These are phyloP conservation scores for Stagonosporopsis tanaceti DNA, from an alignment of 2,329 filamentous ascomycete genomes.

Conservation along the genomic window DNA sequence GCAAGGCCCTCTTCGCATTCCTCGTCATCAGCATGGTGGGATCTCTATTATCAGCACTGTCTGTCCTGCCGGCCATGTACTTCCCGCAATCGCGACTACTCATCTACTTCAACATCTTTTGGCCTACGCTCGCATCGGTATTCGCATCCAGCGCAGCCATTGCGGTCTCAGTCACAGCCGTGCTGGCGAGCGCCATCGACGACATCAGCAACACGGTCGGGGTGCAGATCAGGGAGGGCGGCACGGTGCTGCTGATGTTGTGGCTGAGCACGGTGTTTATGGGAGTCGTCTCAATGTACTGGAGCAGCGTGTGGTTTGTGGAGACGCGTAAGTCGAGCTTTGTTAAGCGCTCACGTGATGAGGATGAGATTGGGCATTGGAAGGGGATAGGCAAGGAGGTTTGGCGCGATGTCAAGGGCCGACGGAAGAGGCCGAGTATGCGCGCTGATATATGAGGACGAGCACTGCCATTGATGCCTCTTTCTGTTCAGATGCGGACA, in stretches of 20 bases:
- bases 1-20: conserved; percentile 26
- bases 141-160: conserved; percentile 27
- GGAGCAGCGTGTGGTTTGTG: conserved; percentile 38
- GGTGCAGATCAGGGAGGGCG: conserved; percentile 19
- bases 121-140: conserved; percentile 16
- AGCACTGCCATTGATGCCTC: background rate
- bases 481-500: background rate
- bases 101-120: conserved; percentile 30
- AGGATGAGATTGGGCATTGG: conserved; percentile 36
- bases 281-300: conserved; percentile 25
- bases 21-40: conserved; percentile 28
- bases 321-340: conserved; percentile 31
- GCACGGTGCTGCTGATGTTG: conserved; percentile 24
- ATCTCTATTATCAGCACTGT: conserved; percentile 19
- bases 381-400: conserved; percentile 26
- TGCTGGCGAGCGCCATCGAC: conserved; percentile 10
- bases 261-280: conserved; percentile 31
- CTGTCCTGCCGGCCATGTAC: conserved; percentile 27
- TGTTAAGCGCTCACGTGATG: conserved; percentile 24
- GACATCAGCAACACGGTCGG: conserved; percentile 21
- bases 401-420: conserved; percentile 26
- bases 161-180: conserved; percentile 21
- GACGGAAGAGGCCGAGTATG: conserved; percentile 8
- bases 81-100: conserved; percentile 33
- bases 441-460: conserved; percentile 1